Base-by-base conservation (phyloP, 148 eudicot species). In the Camellia sinensis region DNA sequence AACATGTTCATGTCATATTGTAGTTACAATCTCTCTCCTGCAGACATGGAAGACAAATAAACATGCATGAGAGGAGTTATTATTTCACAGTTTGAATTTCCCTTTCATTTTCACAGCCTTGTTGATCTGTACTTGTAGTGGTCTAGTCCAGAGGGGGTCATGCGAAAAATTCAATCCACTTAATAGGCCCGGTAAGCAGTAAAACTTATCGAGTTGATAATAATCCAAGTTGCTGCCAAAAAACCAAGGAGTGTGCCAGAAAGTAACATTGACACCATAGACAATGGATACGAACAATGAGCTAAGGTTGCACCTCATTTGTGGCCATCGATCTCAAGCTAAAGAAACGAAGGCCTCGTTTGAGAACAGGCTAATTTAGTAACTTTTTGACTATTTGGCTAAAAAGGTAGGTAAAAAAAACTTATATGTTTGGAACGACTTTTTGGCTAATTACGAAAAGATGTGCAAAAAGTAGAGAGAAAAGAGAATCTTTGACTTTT, bases 301-400 rank as follows among this genome's bases (percentile, higher is more conserved):
- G 85, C 97, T 94, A 15, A 94, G 83, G 76, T 91, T 90, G 83
- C 92, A 94, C 0, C 98, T 97, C 80, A 92, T 84, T 53, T 0
- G 95, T 93, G 66, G 98, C 94, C 83, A 94, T 77, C 1, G 98
- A 94, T 73, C 93, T 91, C 98, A 92, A 88, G 77, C 94, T 90
- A 54, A 77, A 72, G 21, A 94, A 94, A 0, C 97, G 98, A n/a
- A n/a, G n/a, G n/a, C n/a, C n/a, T n/a, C n/a, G n/a, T n/a, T n/a
- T n/a, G n/a, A n/a, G n/a, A n/a, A n/a, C n/a, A n/a, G n/a, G n/a
- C n/a, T n/a, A n/a, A n/a, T n/a, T n/a, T n/a, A n/a, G n/a, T n/a
- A n/a, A n/a, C n/a, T n/a, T n/a, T n/a, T n/a, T n/a, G n/a, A n/a
- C n/a, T n/a, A n/a, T n/a, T n/a, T n/a, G n/a, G n/a, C n/a, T n/a